These are phyloP conservation scores for Dendrobium chrysotoxum DNA, from an alignment of 106 monocot species.

Conservation along the genomic window DNA sequence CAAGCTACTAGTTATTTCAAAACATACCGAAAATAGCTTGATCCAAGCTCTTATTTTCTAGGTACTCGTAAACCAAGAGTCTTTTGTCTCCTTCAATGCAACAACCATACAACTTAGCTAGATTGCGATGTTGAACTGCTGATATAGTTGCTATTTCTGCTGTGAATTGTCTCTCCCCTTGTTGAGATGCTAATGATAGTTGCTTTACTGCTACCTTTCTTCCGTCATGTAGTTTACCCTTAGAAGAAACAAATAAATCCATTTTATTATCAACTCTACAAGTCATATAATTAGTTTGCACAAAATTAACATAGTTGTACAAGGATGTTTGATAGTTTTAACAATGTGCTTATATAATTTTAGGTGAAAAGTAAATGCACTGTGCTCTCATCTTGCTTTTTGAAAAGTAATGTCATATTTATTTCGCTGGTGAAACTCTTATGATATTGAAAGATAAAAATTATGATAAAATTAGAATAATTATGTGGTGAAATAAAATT, in stretches of 20 bases:
- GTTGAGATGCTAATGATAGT: constrained; percentile 57
- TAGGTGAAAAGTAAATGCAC: no score
- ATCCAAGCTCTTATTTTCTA: constrained; percentile 76
- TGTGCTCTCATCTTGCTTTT: not conserved
- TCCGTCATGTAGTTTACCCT: constrained; percentile 82
- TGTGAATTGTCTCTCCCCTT: constrained; percentile 77
- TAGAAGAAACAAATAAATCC: constrained; percentile 6
- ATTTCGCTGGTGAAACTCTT: not conserved
- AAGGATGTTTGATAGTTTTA: no score
- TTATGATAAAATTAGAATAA: not conserved
- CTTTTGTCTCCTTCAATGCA: constrained; percentile 66
- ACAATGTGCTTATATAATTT: no score
- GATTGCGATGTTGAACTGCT: constrained; percentile 74
- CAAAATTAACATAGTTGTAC: no score
- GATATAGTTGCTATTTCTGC: constrained; percentile 90
- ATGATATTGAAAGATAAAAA: not conserved
- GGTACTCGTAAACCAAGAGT: constrained; percentile 76
- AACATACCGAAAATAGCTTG: constrained; percentile 70
- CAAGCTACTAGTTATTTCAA: not conserved
- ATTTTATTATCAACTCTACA: not conserved
- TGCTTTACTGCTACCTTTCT: constrained; percentile 81
- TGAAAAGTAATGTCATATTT: not conserved
- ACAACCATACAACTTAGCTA: constrained; percentile 82
- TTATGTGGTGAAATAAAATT: not conserved
- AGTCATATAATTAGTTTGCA: no score